Conservation (phyloP, 2,329 filamentous ascomycete genomes). For the Exophiala sp. region DNA sequence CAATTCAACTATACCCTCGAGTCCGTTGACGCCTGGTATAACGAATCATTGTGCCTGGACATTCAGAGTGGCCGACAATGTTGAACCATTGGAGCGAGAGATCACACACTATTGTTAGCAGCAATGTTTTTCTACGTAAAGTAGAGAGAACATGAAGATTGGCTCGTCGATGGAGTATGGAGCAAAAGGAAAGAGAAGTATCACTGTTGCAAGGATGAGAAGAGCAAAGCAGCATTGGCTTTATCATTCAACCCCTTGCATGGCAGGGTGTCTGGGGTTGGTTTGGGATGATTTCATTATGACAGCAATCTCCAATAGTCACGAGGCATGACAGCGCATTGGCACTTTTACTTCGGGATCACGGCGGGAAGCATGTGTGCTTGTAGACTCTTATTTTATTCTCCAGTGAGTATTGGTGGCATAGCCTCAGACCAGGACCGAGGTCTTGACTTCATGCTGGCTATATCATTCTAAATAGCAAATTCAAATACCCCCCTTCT, state of each 20-base stretch:
- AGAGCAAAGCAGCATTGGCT: neutral
- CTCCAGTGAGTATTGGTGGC: too few relatives aligned
- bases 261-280: constrained; percentile 9
- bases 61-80: neutral
- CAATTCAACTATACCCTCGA: constrained; percentile 18
- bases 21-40: constrained; percentile 3
- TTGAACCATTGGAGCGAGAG: neutral
- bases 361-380: too few relatives aligned
- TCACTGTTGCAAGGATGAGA: neutral
- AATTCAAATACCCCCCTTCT: too few relatives aligned
- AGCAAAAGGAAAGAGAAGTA: neutral
- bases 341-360: neutral
- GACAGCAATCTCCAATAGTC: neutral
- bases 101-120: neutral
- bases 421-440: too few relatives aligned
- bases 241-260: constrained; percentile 13
- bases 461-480: too few relatives aligned
- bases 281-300: constrained; percentile 2
- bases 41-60: neutral
- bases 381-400: too few relatives aligned
- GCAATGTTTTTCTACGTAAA: too few relatives aligned
- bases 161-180: constrained; percentile 47
- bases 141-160: too few relatives aligned
- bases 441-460: too few relatives aligned
- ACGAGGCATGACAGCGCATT: constrained; percentile 19